These are phyloP conservation scores for Bothriochloa decipiens DNA, from an alignment of 176 grass and related monocot genomes.

Conservation along the genomic window DNA sequence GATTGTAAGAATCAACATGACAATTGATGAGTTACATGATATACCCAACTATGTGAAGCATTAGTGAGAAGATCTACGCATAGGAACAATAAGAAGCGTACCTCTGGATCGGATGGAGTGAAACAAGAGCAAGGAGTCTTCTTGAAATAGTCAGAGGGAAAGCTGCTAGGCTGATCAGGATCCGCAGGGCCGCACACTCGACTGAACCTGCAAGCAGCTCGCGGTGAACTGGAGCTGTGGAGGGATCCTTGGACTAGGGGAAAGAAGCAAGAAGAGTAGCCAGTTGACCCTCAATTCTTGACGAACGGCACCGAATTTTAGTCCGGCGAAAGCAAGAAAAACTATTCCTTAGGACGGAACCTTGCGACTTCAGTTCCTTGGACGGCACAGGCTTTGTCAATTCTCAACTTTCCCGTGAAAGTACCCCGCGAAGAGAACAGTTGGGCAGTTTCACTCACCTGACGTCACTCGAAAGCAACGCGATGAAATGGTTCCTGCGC, in stretches of 20 bases:
- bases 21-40: neutral
- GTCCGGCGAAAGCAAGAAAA: neutral
- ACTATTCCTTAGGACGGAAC: slow-evolving; percentile 5
- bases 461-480: slow-evolving; percentile 1
- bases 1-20: neutral
- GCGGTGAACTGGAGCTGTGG: neutral
- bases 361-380: neutral
- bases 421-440: neutral
- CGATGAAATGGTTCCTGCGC: neutral
- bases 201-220: neutral
- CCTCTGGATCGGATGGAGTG: neutral
- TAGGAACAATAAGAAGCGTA: slow-evolving; percentile 14
- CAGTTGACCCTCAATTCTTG: neutral
- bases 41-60: neutral
- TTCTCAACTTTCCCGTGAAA: neutral
- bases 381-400: neutral
- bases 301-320: neutral
- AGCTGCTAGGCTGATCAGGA: neutral
- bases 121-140: neutral
- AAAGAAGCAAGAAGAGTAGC: neutral
- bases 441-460: neutral
- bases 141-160: neutral
- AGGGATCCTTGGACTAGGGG: neutral
- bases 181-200: neutral
- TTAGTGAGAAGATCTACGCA: neutral